Evolutionary conservation across 73 alveolate species (phyloP), one percentile per base, ranked within the genome.

Genomic region (Durusdinium trenchii): DNA sequence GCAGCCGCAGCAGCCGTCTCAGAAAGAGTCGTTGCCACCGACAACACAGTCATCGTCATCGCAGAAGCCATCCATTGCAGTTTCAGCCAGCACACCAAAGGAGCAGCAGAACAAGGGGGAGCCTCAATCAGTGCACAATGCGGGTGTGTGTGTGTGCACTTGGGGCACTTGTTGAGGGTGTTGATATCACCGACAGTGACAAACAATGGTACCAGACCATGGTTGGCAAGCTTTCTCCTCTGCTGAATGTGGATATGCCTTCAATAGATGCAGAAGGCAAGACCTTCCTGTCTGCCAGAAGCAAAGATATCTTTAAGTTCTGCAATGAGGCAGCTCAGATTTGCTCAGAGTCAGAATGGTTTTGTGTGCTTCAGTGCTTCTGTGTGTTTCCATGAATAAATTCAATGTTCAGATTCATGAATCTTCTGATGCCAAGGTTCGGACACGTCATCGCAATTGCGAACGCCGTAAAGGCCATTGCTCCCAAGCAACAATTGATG

Each of bases 381-480:
- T 12, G 20, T 71, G 6, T 71, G 32, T 18, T 6, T 51, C 38
- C 51, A 5, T 71, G 40, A 18, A 32, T 71, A 36, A 5, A 3
- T 12, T 36, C 28, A 3, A 32, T 7, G 30, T 71, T 18, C 52
- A 7, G 32, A 57, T 57, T 57, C 69, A 23, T 57, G 69, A 57
- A 12, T 57, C 69, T 16, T 48, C 28, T 18, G 16, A 3, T 6
- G 9, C 52, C 3, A 3, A 71, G 84, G 51, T n/a, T 6, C 84
- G 84, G 9, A 36, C 84, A 36, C 84, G 84, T 36, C 30, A 28
- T 14, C 84, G 84, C 48, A 71, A 71, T n/a, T 71, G 84, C 84
- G 9, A 28, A 3, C 84, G 84, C 3, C 84, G 84, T 3, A 6
- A 6, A 14, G 3, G 3, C 51, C n/a, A n/a, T n/a, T 71, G 84